Conservation (phyloP, 768 basidiomycete genomes). For the Tremella mesenterica region DNA sequence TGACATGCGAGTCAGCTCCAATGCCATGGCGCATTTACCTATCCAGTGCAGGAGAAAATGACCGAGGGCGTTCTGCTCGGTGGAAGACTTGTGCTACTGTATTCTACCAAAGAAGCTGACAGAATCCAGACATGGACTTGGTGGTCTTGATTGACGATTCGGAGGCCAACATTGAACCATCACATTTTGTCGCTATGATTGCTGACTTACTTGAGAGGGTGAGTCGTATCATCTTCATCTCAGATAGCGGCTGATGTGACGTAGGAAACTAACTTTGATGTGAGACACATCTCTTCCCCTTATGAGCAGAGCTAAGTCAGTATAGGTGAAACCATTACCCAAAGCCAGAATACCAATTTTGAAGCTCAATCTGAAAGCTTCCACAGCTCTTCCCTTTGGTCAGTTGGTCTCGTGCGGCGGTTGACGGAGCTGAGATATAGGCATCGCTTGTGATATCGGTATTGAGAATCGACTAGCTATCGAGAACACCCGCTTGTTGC, state of each 20-base stretch:
- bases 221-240: constrained; percentile 38
- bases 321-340: constrained; percentile 83
- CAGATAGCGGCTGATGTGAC: constrained; percentile 1
- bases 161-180: constrained; percentile 60
- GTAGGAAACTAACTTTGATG: constrained; percentile 41
- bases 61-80: too few relatives aligned
- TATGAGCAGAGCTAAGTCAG: constrained; percentile 1
- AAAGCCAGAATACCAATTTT: constrained; percentile 98
- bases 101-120: not conserved
- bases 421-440: constrained; percentile 53
- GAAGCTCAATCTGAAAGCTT: constrained; percentile 77
- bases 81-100: too few relatives aligned
- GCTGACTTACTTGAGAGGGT: constrained; percentile 89
- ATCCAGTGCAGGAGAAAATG: too few relatives aligned
- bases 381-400: constrained; percentile 43
- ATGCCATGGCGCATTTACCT: too few relatives aligned
- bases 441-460: constrained; percentile 96
- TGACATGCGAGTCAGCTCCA: too few relatives aligned
- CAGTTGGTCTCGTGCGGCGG: not conserved
- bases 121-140: constrained; percentile 81
- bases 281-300: not conserved
- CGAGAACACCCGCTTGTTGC: constrained; percentile 89
- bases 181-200: constrained; percentile 87
- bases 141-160: constrained; percentile 90
- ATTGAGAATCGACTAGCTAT: constrained; percentile 95